These are phyloP conservation scores for Sequoia sempervirens DNA, from an alignment of 75 land plant species.

Conservation along the genomic window DNA sequence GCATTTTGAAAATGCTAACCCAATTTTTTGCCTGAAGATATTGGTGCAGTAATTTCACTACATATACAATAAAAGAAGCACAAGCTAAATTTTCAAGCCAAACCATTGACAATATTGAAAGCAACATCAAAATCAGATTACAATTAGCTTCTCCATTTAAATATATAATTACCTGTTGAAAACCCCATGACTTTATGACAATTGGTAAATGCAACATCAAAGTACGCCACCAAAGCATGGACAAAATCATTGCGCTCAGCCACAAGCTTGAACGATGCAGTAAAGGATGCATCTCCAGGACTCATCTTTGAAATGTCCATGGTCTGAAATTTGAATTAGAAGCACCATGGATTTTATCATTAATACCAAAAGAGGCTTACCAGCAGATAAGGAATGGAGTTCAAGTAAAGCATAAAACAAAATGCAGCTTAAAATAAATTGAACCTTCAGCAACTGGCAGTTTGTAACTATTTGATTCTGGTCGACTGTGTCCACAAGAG, in stretches of 20 bases:
- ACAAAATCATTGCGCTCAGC: constrained; percentile 89
- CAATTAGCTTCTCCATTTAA: not conserved
- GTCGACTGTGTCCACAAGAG: constrained; percentile 95
- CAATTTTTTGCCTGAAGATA: not conserved
- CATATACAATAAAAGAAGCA: not conserved
- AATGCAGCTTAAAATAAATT: not conserved
- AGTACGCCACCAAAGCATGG: constrained; percentile 97
- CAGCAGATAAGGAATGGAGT: not conserved
- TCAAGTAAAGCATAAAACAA: not conserved
- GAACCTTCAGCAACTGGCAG: constrained; percentile 80
- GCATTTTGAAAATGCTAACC: not conserved
- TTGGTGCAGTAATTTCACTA: not conserved
- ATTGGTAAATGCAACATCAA: constrained; percentile 95
- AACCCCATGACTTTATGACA: constrained; percentile 88
- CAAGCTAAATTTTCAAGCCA: not conserved
- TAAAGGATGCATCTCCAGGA: constrained; percentile 92
- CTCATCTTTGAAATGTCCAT: constrained; percentile 97
- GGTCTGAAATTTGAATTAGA: constrained; percentile 73
- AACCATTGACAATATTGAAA: not conserved
- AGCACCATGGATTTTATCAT: constrained; percentile 6
- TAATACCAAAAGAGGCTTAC: not conserved
- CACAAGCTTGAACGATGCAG: constrained; percentile 91
- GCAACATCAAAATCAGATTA: not conserved
- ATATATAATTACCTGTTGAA: constrained; percentile 70
- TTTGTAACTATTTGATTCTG: constrained; percentile 92